Conservation (phyloP, 1,284 basidiomycete species). For the Boletellus sp. region DNA sequence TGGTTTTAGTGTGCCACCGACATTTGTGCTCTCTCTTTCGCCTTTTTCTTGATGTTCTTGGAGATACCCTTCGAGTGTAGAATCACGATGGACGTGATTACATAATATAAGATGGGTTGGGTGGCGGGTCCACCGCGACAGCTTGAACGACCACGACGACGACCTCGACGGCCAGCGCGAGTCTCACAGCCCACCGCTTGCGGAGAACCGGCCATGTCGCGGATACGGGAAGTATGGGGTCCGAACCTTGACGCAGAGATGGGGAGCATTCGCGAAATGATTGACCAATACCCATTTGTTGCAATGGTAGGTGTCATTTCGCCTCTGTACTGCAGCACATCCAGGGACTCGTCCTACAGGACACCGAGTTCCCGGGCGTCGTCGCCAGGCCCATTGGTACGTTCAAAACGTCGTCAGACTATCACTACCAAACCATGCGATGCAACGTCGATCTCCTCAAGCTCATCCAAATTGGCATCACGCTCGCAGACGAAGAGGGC, state of each 20-base stretch:
- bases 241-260: conserved; percentile 93
- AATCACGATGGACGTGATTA: conserved; percentile 18
- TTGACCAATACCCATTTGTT: conserved; percentile 91
- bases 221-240: conserved; percentile 92
- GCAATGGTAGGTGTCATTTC: conserved; percentile 73
- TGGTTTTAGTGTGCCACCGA: conserved; percentile 24
- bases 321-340: conserved; percentile 5
- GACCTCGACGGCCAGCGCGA: conserved; percentile 8
- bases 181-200: neutral
- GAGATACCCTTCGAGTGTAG: neutral
- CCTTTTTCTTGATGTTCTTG: conserved; percentile 7
- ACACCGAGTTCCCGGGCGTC: conserved; percentile 98
- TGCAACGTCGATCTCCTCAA: conserved; percentile 98
- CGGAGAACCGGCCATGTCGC: conserved; percentile 44
- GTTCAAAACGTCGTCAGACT: conserved; percentile 96
- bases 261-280: conserved; percentile 78
- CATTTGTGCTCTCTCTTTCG: neutral
- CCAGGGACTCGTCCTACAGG: conserved; percentile 47
- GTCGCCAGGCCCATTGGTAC: conserved; percentile 95
- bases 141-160: conserved; percentile 18
- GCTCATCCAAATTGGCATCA: conserved; percentile 97
- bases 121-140: conserved; percentile 10
- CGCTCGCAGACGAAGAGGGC: conserved; percentile 91
- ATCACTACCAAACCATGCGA: conserved; percentile 99
- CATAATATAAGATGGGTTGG: conserved; percentile 18